These are phyloP conservation scores for Phytomonas francai DNA, from an alignment of 208 protist species.

Conservation along the genomic window DNA sequence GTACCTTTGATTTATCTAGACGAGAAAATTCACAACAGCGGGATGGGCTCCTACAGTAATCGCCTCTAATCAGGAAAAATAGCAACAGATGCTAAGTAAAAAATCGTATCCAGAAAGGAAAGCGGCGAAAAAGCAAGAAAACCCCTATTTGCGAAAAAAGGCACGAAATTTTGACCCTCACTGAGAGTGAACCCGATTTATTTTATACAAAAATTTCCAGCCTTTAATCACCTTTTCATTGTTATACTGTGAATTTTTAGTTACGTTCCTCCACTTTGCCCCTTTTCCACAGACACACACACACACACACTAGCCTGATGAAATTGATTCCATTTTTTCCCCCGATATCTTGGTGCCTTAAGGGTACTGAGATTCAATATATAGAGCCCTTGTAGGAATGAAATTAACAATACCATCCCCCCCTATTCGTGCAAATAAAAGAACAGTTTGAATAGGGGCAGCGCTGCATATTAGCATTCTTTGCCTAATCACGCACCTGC, in stretches of 20 bases:
- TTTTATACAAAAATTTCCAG: too few relatives aligned
- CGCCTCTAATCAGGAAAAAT: neutral
- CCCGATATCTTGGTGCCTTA: constrained; percentile 8
- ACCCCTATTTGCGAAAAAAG: neutral
- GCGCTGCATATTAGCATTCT: neutral
- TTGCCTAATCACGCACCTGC: neutral
- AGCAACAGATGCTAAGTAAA: neutral
- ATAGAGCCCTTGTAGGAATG: constrained; percentile 12
- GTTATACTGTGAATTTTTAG: too few relatives aligned
- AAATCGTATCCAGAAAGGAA: neutral
- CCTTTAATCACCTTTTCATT: too few relatives aligned
- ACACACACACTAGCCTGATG: neutral
- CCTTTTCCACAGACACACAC: neutral
- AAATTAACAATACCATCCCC: constrained; percentile 5
- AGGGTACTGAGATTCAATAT: neutral
- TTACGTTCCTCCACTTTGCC: too few relatives aligned
- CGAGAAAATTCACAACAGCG: too few relatives aligned
- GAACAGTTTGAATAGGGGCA: neutral
- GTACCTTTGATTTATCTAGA: neutral
- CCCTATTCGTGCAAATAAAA: neutral
- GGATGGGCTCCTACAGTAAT: neutral
- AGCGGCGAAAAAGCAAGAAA: neutral
- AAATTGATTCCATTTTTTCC: constrained; percentile 1
- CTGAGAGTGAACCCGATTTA: too few relatives aligned
- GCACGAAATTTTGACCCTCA: neutral